A percentile compares a stretch with the other conserved stretches of the same genome.
Evolutionary conservation across 176 grass and related monocot species (phyloP).

Genomic region (Bolboschoenus planiculmis): DNA sequence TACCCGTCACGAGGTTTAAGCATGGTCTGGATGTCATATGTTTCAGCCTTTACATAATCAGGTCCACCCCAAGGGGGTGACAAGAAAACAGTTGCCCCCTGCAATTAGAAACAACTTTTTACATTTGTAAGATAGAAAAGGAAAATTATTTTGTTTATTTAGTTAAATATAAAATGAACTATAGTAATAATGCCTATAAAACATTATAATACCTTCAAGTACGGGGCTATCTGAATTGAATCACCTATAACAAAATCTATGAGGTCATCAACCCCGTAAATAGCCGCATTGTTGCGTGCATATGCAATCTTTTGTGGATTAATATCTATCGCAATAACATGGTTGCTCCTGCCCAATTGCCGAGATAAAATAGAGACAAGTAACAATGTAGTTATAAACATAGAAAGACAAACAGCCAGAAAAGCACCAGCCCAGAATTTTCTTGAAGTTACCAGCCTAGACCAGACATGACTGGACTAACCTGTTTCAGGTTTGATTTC

Average conservation of each 20-base stretch:
- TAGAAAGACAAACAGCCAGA: not conserved
- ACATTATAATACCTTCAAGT: constrained; percentile 52
- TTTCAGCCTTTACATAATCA: constrained; percentile 69
- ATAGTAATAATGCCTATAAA: not conserved
- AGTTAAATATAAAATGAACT: not conserved
- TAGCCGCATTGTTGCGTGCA: constrained; percentile 75
- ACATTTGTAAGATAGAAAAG: not conserved
- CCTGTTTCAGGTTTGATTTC: not conserved
- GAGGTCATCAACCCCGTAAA: constrained; percentile 64
- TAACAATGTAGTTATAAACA: not conserved
- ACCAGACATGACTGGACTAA: not conserved
- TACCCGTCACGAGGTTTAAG: constrained; percentile 92
- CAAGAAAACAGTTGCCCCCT: constrained; percentile 83
- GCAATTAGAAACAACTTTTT: constrained; percentile 2
- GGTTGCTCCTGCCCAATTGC: constrained; percentile 51
- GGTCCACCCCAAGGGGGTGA: constrained; percentile 98
- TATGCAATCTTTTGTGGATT: constrained; percentile 79
- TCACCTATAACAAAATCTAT: constrained; percentile 87
- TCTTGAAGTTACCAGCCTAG: not conserved
- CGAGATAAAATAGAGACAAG: not conserved
- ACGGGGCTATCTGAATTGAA: constrained; percentile 46
- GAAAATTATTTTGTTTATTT: not conserved
- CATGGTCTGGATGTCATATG: constrained; percentile 77
- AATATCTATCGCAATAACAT: constrained; percentile 92
- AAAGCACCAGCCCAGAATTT: not conserved